Evolutionary conservation across 495 filamentous ascomycete species (phyloP).

Genomic region (Haplographium delicatum): DNA sequence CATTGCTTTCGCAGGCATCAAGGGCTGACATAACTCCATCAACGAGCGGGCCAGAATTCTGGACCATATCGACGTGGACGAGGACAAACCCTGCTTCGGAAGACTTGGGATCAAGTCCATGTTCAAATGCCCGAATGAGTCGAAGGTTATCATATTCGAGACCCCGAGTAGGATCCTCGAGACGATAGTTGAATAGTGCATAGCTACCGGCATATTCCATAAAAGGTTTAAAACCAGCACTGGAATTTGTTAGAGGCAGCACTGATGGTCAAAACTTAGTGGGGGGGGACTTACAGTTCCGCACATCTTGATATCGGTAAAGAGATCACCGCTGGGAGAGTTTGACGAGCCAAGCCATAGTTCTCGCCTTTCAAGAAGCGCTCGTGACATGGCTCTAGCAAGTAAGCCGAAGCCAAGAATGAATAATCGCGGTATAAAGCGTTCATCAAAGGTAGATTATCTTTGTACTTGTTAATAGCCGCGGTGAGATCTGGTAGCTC

Average conservation of each 20-base stretch:
- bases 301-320: conserved; percentile 73
- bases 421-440: conserved; percentile 86
- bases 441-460: conserved; percentile 69
- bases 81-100: conserved; percentile 90
- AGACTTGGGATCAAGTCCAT: conserved; percentile 75
- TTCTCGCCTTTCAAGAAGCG: conserved; percentile 57
- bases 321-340: conserved; percentile 64
- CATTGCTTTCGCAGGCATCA: conserved; percentile 43
- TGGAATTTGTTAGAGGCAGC: conserved; percentile 27
- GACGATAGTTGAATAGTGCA: conserved; percentile 82
- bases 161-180: conserved; percentile 58
- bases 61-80: conserved; percentile 80
- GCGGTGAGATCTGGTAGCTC: conserved; percentile 71
- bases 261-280: background rate
- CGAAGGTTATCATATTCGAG: conserved; percentile 74
- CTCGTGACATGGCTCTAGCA: conserved; percentile 91
- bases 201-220: conserved; percentile 95
- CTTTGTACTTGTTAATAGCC: conserved; percentile 61
- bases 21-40: conserved; percentile 61
- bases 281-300: conserved; percentile 57
- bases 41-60: conserved; percentile 66
- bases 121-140: conserved; percentile 82
- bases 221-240: conserved; percentile 73
- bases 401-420: conserved; percentile 80
- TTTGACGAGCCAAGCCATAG: conserved; percentile 70